Evolutionary conservation across 164 flowering plant genomes (phyloP), one percentile per base, ranked within the genome.

Genomic region (Chloranthus sessilifolius): DNA sequence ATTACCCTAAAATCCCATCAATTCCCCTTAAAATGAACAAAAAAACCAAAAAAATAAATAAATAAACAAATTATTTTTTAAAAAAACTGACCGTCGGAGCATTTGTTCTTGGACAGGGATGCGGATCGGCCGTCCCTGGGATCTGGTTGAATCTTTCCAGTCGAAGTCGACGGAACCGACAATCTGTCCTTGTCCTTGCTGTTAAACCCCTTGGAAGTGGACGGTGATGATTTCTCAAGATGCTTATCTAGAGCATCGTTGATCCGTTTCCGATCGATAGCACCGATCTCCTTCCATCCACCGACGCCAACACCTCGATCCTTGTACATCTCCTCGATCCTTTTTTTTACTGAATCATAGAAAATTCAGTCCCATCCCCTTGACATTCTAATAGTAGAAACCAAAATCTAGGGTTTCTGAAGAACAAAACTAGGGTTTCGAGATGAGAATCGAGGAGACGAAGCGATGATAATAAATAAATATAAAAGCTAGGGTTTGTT

Each of bases 211-310:
- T 55, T 64, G 3, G 89, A 78, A 16, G 80, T 76, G 34, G 94
- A 82, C 7, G 88, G 82, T 17, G 82, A 80, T 0, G 94, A 71
- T 47, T 76, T 69, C 67, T 82, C 86, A 39, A 84, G 62, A 22
- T 71, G 86, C 66, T 76, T 82, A 47, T 80, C 86, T 26, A 80
- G 63, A 7, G 72, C 86, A 26, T 82, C 88, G 58, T 76, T 74
- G 62, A 85, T 80, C 49, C 82, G 68, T 66, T 76, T 79, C 62
- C 92, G 81, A 74, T 84, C 88, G 12, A 66, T 60, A 30, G 53
- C 31, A 8, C 52, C 75, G 16, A 66, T 68, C 69, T 70, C 82
- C 51, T 64, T 11, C 71, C 64, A 74, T 57, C 77, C 64, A 44
- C 70, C 77, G 23, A 26, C 19, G 5, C 63, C 69, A 14, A 21